Base-by-base conservation (phyloP, 768 basidiomycete species). In the Tulasnella sp. region DNA sequence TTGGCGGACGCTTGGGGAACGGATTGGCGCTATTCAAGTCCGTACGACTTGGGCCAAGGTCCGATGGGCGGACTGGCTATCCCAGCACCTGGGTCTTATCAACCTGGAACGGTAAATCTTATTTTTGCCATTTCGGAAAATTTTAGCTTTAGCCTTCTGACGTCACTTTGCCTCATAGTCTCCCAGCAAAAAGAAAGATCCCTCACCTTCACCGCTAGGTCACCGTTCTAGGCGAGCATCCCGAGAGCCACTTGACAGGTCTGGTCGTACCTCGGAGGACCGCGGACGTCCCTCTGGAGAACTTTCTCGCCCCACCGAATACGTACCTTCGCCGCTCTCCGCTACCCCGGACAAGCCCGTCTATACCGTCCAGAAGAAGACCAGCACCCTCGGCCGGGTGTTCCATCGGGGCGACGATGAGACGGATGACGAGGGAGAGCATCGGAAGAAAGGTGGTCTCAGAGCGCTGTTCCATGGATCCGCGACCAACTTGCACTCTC, bases 1-100 rank as follows among this genome's bases (percentile, higher is more conserved):
- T 42, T 82, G 18, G 42, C 81, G 14, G 81, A 82, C 73, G 74
- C 81, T 72, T 74, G 78, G 72, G 81, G 81, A n/a, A 72, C 80
- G 9, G 41, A 41, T 31, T 82, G 81, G 81, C 58, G 76, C 48
- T 75, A 81, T 77, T 40, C 81, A n/a, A 81, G 81, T 76, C 81
- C 81, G 31, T 82, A 82, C 58, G 81, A 82, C 42, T 42, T 82
- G 31, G 81, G 81, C 20, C 72, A 81, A 42, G 42, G 37, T 24
- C 46, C 80, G 31, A 42, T 78, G 37, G 28, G 24, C 24, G 58
- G 77, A 75, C 20, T 78, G 41, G 11, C 46, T 4, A 81, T 75
- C 46, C 75, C 75, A 37, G 64, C 18, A 41, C 77, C 77, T 41
- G 41, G 28, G 54, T 20, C 54, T 1, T 41, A 75, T 75, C 74